Base-by-base conservation (phyloP, 805 yeast species). In the Diddensiella santjacobensis region DNA sequence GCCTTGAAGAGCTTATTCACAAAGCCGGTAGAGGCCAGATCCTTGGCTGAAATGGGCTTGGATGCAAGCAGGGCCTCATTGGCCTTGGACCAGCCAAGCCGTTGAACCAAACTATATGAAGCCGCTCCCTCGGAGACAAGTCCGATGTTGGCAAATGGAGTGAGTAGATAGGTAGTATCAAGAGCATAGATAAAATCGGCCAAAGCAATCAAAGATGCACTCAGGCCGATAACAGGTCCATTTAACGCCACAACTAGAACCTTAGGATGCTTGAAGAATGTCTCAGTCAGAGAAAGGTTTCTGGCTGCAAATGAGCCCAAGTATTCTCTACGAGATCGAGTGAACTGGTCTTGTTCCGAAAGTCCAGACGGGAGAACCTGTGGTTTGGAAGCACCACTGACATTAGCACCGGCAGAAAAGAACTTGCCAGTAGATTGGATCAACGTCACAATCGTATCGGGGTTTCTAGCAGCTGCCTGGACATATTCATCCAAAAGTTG, bases 351-450 rank as follows among this genome's bases (percentile, higher is more conserved):
- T 22, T 42, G 51, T 3, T 31, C 43, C n/a, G 50, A 40, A 61
- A 15, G 38, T 17, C 15, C 44, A 6, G 43, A n/a, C 24, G 33
- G 33, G 13, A 13, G 8, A 8, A 8, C 31, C 11, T 26, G 11
- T 13, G 8, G 31, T 26, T 26, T 8, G 5, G 44, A 11, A 3
- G 31, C 45, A 5, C 53, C 58, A 38, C 68, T 72, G 42, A 69
- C 72, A 61, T 87, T 82, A 18, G 96, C 96, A 22, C 96, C 96
- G 4, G 95, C 84, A 22, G 88, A 80, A 64, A 87, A 88, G 63
- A 77, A 84, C 49, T 83, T 72, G 0, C 96, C 96, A 0, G 84
- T 71, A 29, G 88, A 74, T 59, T 79, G 81, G 42, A 88, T 65
- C 43, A 85, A 68, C 1, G 96, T 88, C 20, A 79, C 74, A 4